phyloP scores from a whole-genome alignment of 768 basidiomycete species.

The Agaricus blazei region DNA sequence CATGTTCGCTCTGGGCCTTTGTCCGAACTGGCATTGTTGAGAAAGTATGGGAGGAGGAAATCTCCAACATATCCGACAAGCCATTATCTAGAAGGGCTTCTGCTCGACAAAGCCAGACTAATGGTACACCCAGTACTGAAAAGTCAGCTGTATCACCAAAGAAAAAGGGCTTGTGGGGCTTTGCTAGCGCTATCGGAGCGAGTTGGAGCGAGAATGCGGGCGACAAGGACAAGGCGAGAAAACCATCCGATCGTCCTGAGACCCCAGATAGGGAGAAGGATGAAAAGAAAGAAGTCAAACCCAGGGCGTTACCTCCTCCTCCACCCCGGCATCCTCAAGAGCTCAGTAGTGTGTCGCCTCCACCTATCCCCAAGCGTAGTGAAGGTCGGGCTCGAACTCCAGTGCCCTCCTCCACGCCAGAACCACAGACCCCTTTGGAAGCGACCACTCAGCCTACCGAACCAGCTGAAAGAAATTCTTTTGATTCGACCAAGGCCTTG shows the following conservation, averaged over 20 bases:
- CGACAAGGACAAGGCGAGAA: slow-evolving; percentile 34
- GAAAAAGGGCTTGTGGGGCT: slow-evolving; percentile 61
- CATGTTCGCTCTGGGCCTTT: slow-evolving; percentile 90
- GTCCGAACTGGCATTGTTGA: slow-evolving; percentile 79
- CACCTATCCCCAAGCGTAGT: slow-evolving; percentile 48
- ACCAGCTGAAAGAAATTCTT: neutral
- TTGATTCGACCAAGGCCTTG: neutral
- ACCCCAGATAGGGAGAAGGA: slow-evolving; percentile 9
- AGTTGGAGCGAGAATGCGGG: slow-evolving; percentile 45
- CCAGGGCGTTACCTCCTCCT: slow-evolving; percentile 14
- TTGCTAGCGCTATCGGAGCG: slow-evolving; percentile 55
- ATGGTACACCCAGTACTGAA: slow-evolving; percentile 17
- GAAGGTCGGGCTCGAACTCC: slow-evolving; percentile 26
- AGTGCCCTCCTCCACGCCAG: neutral
- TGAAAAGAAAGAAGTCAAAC: neutral
- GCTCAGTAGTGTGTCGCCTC: slow-evolving; percentile 24
- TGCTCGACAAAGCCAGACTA: neutral
- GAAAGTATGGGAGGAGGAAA: slow-evolving; percentile 84
- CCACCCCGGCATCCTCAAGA: slow-evolving; percentile 4
- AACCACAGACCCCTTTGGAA: neutral
- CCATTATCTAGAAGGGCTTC: neutral
- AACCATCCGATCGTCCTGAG: slow-evolving; percentile 3
- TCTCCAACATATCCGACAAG: slow-evolving; percentile 29
- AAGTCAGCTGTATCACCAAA: slow-evolving; percentile 64
- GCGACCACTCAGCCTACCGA: neutral